A percentile compares a stretch with the other conserved stretches of the same genome.
phyloP scores from a whole-genome alignment of 2,329 filamentous ascomycete genomes.

The Fusarium albidum region DNA sequence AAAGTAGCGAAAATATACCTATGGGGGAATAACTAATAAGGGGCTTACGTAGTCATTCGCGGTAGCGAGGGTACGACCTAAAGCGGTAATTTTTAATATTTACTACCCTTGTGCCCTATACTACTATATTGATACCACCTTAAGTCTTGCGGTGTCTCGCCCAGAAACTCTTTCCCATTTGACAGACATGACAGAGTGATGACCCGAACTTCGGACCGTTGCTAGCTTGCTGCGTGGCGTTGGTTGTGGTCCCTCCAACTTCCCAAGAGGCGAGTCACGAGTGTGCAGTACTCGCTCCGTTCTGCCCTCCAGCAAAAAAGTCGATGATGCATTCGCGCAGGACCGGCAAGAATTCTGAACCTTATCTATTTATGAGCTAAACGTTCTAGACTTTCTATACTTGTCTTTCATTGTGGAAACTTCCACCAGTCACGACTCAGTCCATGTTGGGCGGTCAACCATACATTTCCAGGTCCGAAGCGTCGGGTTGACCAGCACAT shows the following conservation, averaged over 20 bases:
- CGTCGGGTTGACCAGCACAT: neutral
- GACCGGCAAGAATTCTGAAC: neutral
- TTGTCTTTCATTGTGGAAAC: conserved; percentile 2
- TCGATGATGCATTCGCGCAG: neutral
- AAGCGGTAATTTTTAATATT: too few relatives aligned
- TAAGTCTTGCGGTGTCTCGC: neutral
- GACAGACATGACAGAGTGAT: neutral
- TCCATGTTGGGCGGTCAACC: neutral
- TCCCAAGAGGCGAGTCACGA: too few relatives aligned
- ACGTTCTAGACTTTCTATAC: neutral
- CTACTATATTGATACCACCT: neutral
- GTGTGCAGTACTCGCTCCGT: too few relatives aligned
- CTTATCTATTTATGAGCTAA: neutral
- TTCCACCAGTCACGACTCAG: conserved; percentile 7
- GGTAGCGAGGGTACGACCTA: too few relatives aligned
- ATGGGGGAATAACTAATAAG: too few relatives aligned
- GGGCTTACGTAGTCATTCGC: too few relatives aligned
- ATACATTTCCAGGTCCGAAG: conserved; percentile 10
- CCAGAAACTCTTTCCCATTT: neutral
- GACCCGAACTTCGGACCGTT: neutral
- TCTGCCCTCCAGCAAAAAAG: neutral
- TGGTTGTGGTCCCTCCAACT: neutral
- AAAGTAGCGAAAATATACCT: too few relatives aligned
- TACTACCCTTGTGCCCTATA: too few relatives aligned
- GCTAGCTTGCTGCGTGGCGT: neutral